Evolutionary conservation across 768 basidiomycete genomes (phyloP).

Genomic region (Auricularia heimuer): DNA sequence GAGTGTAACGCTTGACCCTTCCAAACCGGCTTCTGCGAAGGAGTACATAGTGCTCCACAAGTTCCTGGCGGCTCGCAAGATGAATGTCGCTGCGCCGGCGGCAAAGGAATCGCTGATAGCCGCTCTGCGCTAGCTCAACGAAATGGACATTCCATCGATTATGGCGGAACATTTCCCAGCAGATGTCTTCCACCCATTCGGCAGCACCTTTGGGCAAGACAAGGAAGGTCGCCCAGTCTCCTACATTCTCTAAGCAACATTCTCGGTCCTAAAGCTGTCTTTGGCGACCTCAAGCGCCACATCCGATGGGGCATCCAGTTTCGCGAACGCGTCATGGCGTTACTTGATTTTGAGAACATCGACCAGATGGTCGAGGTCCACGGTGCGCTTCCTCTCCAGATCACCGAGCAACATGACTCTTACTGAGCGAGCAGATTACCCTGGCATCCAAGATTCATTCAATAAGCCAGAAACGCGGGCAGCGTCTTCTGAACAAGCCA

Average conservation of each 20-base stretch:
- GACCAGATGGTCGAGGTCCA: constrained; percentile 71
- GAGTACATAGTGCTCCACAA: constrained; percentile 68
- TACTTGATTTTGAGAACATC: constrained; percentile 59
- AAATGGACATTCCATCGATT: constrained; percentile 51
- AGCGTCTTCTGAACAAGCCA: constrained; percentile 63
- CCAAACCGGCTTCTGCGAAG: constrained; percentile 47
- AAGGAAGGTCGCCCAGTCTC: constrained; percentile 59
- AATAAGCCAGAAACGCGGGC: constrained; percentile 66
- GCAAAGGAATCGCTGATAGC: constrained; percentile 57
- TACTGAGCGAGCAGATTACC: constrained; percentile 45
- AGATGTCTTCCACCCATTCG: constrained; percentile 57
- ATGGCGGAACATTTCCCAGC: constrained; percentile 52
- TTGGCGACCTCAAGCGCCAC: constrained; percentile 66
- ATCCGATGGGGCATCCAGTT: constrained; percentile 77
- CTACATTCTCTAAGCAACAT: constrained; percentile 70
- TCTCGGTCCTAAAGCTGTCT: constrained; percentile 56
- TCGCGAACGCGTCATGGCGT: constrained; percentile 55
- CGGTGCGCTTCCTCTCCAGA: constrained; percentile 27
- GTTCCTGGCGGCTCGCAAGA: constrained; percentile 47
- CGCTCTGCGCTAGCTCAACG: constrained; percentile 61
- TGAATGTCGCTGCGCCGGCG: constrained; percentile 32
- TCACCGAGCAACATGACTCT: background rate
- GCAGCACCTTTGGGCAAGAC: constrained; percentile 57
- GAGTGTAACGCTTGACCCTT: constrained; percentile 63
- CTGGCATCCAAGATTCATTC: constrained; percentile 56